Percentiles rank a stretch among this genome's conserved stretches.
Conservation (phyloP, 1,284 basidiomycete species). For the Apiotrichum gamsii region DNA sequence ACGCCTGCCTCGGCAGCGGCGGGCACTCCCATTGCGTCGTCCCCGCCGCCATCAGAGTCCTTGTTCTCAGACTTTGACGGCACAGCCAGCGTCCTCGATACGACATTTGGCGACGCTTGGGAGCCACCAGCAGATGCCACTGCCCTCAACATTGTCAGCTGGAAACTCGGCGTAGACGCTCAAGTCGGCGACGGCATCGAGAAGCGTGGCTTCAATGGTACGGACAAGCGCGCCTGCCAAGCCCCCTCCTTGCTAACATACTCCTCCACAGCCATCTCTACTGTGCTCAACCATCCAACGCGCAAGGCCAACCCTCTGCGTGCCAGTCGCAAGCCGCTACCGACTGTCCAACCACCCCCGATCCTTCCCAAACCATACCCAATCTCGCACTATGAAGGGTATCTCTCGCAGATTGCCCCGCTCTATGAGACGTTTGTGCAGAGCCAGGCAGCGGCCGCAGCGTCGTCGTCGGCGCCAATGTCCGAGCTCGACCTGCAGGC, state of each 20-base stretch:
- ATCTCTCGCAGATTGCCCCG: conserved; percentile 64
- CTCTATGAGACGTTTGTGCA: conserved; percentile 60
- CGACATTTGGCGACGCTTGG: conserved; percentile 29
- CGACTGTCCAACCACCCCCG: conserved; percentile 56
- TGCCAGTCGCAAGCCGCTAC: conserved; percentile 65
- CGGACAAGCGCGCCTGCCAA: too few relatives aligned
- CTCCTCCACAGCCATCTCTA: conserved; percentile 56
- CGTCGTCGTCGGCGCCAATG: conserved; percentile 6
- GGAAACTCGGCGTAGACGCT: conserved; percentile 25
- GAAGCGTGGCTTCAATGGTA: conserved; percentile 44
- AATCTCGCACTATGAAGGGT: conserved; percentile 65
- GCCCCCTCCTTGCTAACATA: too few relatives aligned
- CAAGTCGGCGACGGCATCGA: conserved; percentile 34
- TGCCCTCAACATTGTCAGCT: conserved; percentile 42
- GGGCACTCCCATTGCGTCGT: conserved; percentile 30
- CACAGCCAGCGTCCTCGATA: conserved; percentile 40
- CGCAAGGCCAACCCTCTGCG: conserved; percentile 77
- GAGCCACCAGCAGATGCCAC: conserved; percentile 25
- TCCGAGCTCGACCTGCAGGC: conserved; percentile 11
- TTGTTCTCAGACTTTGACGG: conserved; percentile 43
- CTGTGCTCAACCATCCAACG: conserved; percentile 76
- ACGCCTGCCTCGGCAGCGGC: conserved; percentile 14
- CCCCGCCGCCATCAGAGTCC: conserved; percentile 41
- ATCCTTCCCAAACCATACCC: conserved; percentile 58
- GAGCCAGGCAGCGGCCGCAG: conserved; percentile 24